A percentile compares a stretch with the other conserved stretches of the same genome.
Conservation (phyloP, 805 yeast genomes). For the Metschnikowia amazonensis region DNA sequence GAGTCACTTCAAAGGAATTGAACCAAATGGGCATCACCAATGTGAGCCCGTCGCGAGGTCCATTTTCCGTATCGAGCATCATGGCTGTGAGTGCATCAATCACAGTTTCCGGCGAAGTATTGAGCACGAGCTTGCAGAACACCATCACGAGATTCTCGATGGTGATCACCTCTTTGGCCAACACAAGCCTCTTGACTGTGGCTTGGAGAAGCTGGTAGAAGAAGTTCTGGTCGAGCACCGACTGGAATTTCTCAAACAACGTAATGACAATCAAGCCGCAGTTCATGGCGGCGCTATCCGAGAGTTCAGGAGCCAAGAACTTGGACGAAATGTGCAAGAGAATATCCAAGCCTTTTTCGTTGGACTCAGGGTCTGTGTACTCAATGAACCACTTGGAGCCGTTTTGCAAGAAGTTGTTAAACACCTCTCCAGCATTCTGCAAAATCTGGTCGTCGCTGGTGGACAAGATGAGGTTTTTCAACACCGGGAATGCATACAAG, state of each 20-base stretch:
- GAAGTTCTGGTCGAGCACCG: constrained; percentile 36
- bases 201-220: constrained; percentile 65
- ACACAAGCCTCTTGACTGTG: constrained; percentile 60
- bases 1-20: constrained; percentile 69
- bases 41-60: constrained; percentile 43
- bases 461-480: constrained; percentile 37
- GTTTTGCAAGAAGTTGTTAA: constrained; percentile 52
- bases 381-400: constrained; percentile 33
- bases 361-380: constrained; percentile 31
- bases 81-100: constrained; percentile 53
- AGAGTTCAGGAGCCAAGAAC: constrained; percentile 63
- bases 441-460: constrained; percentile 74
- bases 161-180: constrained; percentile 67
- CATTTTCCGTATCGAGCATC: constrained; percentile 22
- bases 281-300: constrained; percentile 79
- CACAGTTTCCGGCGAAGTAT: constrained; percentile 56
- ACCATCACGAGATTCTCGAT: constrained; percentile 75
- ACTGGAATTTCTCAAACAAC: constrained; percentile 49
- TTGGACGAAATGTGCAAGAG: constrained; percentile 64
- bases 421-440: constrained; percentile 73
- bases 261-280: constrained; percentile 66
- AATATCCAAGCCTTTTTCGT: constrained; percentile 47
- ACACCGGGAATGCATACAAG: constrained; percentile 39
- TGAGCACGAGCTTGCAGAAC: constrained; percentile 64
- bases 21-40: constrained; percentile 78